Base-by-base conservation (phyloP, 2,329 filamentous ascomycete genomes). In the Aureobasidium subglaciale region DNA sequence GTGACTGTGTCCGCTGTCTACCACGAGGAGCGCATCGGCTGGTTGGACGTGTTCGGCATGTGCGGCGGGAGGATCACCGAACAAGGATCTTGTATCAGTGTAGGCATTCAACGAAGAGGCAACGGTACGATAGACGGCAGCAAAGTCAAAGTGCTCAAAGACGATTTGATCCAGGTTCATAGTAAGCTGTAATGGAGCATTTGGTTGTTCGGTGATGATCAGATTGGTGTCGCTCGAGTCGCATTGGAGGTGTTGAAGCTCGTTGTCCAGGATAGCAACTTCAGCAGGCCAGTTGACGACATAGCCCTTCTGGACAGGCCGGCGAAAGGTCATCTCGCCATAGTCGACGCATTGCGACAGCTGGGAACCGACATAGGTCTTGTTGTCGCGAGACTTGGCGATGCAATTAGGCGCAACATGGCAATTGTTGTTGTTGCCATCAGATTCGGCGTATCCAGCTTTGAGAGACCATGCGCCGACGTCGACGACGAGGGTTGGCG, bases 231-330 rank as follows among this genome's bases (percentile, higher is more conserved):
- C 85, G 53, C 79, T 75, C 0, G 92, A 88, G 62, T 95, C 85
- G 68, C 87, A 90, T 70, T 77, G 56, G 10, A 61, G 55, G 8
- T 37, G n/a, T 42, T 34, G 55, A 65, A 97, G 88, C 58, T 91
- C 85, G 63, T 86, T 83, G 65, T 96, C 90, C 93, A 93, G 99
- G 50, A 99, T 89, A 66, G 93, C 91, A 71, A 89, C 92, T 74
- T 99, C 83, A 0, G 87, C 86, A 71, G 99, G 93, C 93, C 93
- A 99, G 67, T 92, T 96, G 59, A 97, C 91, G 48, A 97, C 78
- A 67, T 88, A 97, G 7, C 93, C 93, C 71, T 91, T 95, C 71
- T 99, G 93, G 1, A 97, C 88, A 0, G 93, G 93, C 0, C 92
- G 79, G 1, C 92, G 82, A 65, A 96, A 96, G 8, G 83, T 80